Conservation (phyloP, 129 eudicot genomes). For the Scalesia atractyloides region DNA sequence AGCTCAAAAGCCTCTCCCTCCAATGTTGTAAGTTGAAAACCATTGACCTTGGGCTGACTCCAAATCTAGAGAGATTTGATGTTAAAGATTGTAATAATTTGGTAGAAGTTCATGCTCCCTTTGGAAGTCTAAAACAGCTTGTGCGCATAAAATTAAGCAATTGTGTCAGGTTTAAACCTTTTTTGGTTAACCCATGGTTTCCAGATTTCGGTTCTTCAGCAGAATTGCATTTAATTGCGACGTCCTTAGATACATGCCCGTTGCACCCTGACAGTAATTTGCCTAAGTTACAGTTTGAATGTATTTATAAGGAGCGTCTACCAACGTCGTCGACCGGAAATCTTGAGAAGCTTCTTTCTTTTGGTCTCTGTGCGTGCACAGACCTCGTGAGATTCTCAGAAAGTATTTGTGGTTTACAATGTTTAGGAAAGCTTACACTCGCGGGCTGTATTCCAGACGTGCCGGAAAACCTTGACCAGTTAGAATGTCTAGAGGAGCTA, state of each 20-base stretch:
- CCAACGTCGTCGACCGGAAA: neutral
- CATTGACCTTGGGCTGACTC: slow-evolving; percentile 18
- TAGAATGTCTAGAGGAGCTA: slow-evolving; percentile 16
- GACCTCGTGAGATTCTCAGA: neutral
- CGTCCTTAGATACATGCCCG: neutral
- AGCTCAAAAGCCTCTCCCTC: neutral
- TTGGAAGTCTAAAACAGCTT: neutral
- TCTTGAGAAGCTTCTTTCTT: slow-evolving; percentile 10
- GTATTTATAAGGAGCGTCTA: neutral
- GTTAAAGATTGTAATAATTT: slow-evolving; percentile 1
- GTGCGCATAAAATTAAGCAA: neutral
- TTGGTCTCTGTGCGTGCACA: slow-evolving; percentile 15
- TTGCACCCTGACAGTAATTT: slow-evolving; percentile 6
- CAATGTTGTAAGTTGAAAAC: neutral
- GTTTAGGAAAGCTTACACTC: slow-evolving; percentile 20
- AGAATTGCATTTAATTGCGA: neutral
- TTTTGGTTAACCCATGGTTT: neutral
- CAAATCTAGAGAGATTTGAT: neutral
- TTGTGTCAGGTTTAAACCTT: neutral
- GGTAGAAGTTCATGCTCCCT: neutral
- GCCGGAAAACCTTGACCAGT: slow-evolving; percentile 5
- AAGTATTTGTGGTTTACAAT: slow-evolving; percentile 14
- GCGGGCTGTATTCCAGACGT: slow-evolving; percentile 1
- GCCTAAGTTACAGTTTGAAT: neutral
- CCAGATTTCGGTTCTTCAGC: neutral